phyloP scores from a whole-genome alignment of 257 asterid genomes.

The Cordia subcordata region DNA sequence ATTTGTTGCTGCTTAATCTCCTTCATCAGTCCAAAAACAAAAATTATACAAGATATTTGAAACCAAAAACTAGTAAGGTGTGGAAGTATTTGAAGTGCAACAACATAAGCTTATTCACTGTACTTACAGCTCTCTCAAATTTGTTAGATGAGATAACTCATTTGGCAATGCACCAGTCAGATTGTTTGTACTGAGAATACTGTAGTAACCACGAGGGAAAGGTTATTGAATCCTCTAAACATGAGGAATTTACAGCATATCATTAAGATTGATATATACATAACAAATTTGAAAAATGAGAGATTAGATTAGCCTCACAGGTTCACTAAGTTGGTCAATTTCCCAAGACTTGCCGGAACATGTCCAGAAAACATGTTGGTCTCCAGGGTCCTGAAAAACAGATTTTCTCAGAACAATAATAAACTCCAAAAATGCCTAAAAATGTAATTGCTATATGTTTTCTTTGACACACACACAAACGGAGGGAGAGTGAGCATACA shows the following conservation, averaged over 20 bases:
- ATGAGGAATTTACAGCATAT: neutral
- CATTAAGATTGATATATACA: neutral
- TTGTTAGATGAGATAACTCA: conserved; percentile 31
- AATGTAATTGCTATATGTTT: too few relatives aligned
- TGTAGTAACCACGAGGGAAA: neutral
- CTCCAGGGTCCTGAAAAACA: conserved; percentile 10
- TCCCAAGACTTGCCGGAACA: conserved; percentile 9
- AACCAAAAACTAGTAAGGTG: neutral
- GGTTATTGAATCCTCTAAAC: neutral
- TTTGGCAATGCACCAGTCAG: conserved; percentile 43
- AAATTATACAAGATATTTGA: neutral
- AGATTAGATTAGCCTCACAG: conserved; percentile 8
- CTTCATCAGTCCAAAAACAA: neutral
- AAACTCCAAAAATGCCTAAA: neutral
- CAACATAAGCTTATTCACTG: neutral
- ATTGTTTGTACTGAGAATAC: conserved; percentile 33
- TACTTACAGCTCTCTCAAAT: conserved; percentile 45
- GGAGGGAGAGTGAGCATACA: conserved; percentile 1
- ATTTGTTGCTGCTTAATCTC: conserved; percentile 23
- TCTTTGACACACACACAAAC: neutral
- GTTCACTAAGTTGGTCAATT: conserved; percentile 1
- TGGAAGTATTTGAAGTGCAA: neutral
- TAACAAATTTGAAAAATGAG: neutral
- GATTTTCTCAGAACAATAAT: neutral
- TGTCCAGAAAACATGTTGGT: conserved; percentile 11